Base-by-base conservation (phyloP, 306 rosid species). In the Crotalaria pallida region DNA sequence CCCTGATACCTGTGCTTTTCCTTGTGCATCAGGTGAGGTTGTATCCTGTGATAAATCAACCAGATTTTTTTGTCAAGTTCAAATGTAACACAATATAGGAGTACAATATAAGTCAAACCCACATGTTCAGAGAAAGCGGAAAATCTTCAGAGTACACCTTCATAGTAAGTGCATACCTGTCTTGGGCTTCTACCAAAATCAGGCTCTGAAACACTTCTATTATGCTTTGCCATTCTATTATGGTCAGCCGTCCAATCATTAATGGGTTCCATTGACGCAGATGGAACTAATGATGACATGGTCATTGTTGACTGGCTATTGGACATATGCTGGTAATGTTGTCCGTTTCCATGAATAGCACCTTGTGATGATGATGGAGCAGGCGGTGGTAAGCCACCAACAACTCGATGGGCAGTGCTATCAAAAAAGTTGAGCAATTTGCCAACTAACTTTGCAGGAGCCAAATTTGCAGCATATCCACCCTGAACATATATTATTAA, bases 151-250 rank as follows among this genome's bases (percentile, higher is more conserved):
- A 33, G 51, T 34, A 51, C 65, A 60, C 61, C 60, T 49, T 44
- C 71, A 56, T 38, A 48, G 40, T 18, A 71, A 75, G 48, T 67
- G 67, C 89, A 74, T 68, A 89, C 96, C 90, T 89, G 92, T 79
- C 88, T 81, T 31, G 96, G 96, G 77, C 36, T 79, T 85, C 96
- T 85, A 68, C 96, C 91, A 76, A 93, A 73, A 65, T 90, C 97
- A 40, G 97, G 96, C 83, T 93, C 98, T 53, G 98, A 93, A 81
- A 90, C 88, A 83, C 98, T 93, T 86, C 96, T 88, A 74, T 79
- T 89, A 73, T 71, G 85, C 84, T 63, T 81, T 47, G 85, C 48
- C 88, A 79, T 84, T 74, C 69, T 85, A 78, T 66, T 81, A 67
- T 77, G 71, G 56, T 81, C 89, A 68, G 84, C 74, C 10, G 86